Conservation (phyloP, 176 grass and related monocot species). For the Themeda triandra region DNA sequence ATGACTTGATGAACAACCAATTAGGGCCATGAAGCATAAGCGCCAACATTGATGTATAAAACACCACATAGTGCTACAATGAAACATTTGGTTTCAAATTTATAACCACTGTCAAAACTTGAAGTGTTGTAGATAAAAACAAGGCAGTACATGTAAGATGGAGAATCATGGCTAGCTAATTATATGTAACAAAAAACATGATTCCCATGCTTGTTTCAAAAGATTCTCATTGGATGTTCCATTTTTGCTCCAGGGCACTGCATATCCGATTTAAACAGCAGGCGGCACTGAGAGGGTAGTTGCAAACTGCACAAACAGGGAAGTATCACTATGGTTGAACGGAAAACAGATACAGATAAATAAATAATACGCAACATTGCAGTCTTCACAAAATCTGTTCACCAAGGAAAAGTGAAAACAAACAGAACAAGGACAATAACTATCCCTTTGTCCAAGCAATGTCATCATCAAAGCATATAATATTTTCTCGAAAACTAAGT, state of each 20-base stretch:
- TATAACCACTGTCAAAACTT: neutral
- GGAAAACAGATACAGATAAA: neutral
- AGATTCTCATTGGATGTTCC: constrained; percentile 65
- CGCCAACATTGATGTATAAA: neutral
- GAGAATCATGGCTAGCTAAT: too few relatives aligned
- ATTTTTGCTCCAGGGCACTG: constrained; percentile 85
- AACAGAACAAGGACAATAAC: too few relatives aligned
- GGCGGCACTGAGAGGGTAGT: constrained; percentile 86
- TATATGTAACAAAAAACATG: neutral
- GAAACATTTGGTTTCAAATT: neutral
- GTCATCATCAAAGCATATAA: neutral
- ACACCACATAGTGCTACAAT: neutral
- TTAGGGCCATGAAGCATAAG: neutral
- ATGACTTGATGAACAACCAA: neutral
- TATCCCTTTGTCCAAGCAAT: neutral
- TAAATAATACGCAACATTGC: neutral
- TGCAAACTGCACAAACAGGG: constrained; percentile 67
- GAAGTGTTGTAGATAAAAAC: neutral
- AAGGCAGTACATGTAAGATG: neutral
- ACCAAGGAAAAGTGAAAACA: too few relatives aligned
- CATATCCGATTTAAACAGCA: constrained; percentile 96
- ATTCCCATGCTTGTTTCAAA: neutral
- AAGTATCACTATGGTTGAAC: neutral
- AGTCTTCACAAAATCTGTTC: neutral
- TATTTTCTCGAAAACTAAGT: too few relatives aligned